A percentile compares a stretch with the other conserved stretches of the same genome.
Conservation (phyloP, 2,329 filamentous ascomycete genomes). For the Pseudogymnoascus sp. region DNA sequence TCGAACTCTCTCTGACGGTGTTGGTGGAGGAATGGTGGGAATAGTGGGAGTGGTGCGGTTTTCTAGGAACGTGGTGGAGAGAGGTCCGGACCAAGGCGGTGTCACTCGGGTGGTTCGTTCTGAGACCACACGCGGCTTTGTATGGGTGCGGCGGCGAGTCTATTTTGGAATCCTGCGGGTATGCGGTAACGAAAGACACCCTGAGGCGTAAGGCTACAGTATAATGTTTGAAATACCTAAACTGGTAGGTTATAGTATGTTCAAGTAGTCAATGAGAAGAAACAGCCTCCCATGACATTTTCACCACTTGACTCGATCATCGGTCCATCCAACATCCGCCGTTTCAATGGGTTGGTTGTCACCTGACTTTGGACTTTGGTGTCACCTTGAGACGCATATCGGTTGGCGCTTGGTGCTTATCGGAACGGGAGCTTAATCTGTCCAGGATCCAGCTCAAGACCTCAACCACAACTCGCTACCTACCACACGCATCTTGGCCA, state of each 20-base stretch:
- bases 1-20: not conserved
- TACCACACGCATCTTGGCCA: constrained; percentile 6
- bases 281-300: not conserved
- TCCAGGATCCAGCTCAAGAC: constrained; percentile 6
- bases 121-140: constrained; percentile 2
- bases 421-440: constrained; percentile 11
- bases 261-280: not conserved
- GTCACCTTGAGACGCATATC: constrained; percentile 8
- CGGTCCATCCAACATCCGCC: not conserved
- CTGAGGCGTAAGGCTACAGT: not conserved
- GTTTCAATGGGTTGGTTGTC: not conserved
- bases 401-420: constrained; percentile 10
- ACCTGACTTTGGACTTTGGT: not conserved
- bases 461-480: constrained; percentile 1
- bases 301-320: constrained; percentile 3
- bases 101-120: constrained; percentile 4
- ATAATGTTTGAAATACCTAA: not conserved
- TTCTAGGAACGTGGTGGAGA: not conserved
- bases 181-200: not conserved
- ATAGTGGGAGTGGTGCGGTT: not conserved
- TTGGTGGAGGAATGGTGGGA: not conserved
- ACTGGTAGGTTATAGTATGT: not conserved
- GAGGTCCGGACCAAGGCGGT: constrained; percentile 1
- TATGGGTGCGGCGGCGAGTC: constrained; percentile 1
- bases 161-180: not conserved